phyloP scores from a whole-genome alignment of 2,329 filamentous ascomycete species.

The Paecilomyces fulvus region DNA sequence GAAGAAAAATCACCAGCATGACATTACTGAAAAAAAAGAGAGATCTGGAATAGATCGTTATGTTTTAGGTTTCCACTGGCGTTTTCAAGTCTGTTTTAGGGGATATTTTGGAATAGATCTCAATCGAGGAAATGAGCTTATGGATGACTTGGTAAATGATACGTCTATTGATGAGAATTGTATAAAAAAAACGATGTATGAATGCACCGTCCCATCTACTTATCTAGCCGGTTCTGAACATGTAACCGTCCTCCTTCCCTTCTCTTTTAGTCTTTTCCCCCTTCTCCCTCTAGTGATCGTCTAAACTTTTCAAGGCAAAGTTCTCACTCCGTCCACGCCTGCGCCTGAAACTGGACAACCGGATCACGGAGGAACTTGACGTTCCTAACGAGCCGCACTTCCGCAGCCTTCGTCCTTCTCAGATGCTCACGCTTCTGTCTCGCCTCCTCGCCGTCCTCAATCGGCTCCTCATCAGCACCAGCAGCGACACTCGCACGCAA shows the following conservation, averaged over 20 bases:
- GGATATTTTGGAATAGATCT: neutral
- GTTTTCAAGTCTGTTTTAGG: neutral
- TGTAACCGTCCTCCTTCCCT: neutral
- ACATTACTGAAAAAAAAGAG: neutral
- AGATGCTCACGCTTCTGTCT: slow-evolving; percentile 55
- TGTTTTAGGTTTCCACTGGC: neutral
- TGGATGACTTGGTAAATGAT: neutral
- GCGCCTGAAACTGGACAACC: slow-evolving; percentile 53
- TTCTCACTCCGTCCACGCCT: slow-evolving; percentile 23
- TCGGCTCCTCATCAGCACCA: slow-evolving; percentile 12
- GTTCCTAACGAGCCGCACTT: slow-evolving; percentile 75
- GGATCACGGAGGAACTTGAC: slow-evolving; percentile 60
- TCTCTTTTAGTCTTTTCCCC: neutral
- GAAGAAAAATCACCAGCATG: neutral
- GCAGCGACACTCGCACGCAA: slow-evolving; percentile 37
- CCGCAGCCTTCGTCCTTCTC: slow-evolving; percentile 71
- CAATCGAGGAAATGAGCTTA: neutral
- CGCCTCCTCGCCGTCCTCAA: slow-evolving; percentile 35
- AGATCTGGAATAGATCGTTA: neutral
- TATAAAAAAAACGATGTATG: neutral
- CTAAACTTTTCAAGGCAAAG: neutral
- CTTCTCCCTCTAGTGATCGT: neutral
- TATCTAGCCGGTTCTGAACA: neutral
- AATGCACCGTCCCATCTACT: neutral
- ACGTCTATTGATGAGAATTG: neutral